Evolutionary conservation across 306 rosid species (phyloP).

Genomic region (Castanea mollissima): DNA sequence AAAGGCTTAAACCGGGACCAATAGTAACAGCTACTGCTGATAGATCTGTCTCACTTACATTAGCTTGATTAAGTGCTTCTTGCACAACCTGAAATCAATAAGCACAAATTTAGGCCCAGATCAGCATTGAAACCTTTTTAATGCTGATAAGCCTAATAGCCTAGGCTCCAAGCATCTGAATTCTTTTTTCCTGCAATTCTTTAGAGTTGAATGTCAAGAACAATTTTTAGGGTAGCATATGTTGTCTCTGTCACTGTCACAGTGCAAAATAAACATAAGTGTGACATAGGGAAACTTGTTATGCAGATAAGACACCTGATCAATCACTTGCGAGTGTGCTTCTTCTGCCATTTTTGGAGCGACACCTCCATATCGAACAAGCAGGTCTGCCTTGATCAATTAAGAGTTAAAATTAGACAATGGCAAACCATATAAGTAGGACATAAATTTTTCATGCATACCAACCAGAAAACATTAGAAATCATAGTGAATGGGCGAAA

Average conservation of each 20-base stretch:
- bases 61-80: slow-evolving; percentile 83
- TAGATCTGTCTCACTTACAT: slow-evolving; percentile 64
- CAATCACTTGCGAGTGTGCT: slow-evolving; percentile 84
- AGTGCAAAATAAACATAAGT: neutral
- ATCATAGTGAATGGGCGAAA: neutral
- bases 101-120: slow-evolving; percentile 16
- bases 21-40: slow-evolving; percentile 96
- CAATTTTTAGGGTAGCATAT: neutral
- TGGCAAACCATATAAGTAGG: neutral
- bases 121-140: neutral
- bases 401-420: slow-evolving; percentile 28
- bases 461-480: slow-evolving; percentile 5
- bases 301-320: slow-evolving; percentile 49
- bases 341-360: slow-evolving; percentile 99
- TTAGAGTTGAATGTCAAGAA: neutral
- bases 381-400: slow-evolving; percentile 78
- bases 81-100: slow-evolving; percentile 75
- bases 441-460: neutral
- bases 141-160: neutral
- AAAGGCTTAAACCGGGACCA: slow-evolving; percentile 98
- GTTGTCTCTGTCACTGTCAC: neutral
- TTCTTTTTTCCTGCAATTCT: neutral
- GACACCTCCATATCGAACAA: slow-evolving; percentile 84
- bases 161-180: neutral
- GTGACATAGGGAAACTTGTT: neutral